Conservation (phyloP, 1,139 yeast genomes). For the Torulaspora globosa region DNA sequence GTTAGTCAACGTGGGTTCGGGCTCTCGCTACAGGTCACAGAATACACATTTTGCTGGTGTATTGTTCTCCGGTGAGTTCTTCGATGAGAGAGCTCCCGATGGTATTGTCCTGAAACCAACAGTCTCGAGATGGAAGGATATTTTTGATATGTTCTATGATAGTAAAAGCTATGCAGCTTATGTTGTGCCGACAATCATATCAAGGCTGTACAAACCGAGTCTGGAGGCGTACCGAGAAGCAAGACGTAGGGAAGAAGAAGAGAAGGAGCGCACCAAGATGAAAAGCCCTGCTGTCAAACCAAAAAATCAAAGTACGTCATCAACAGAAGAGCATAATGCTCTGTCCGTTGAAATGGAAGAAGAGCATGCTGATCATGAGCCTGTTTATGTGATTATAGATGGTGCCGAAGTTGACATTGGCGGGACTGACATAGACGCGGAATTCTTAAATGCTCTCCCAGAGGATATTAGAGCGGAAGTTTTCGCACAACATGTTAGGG, state of each 20-base stretch:
- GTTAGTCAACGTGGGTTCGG: slow-evolving; percentile 26
- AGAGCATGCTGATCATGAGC: slow-evolving; percentile 39
- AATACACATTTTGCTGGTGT: slow-evolving; percentile 32
- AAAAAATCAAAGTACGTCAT: slow-evolving; percentile 1
- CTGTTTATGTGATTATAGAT: slow-evolving; percentile 70
- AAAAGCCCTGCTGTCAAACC: slow-evolving; percentile 29
- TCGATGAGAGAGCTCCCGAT: slow-evolving; percentile 33
- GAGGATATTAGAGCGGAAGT: slow-evolving; percentile 94
- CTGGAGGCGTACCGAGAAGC: slow-evolving; percentile 33
- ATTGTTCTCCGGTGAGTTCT: slow-evolving; percentile 31
- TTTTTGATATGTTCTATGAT: slow-evolving; percentile 48
- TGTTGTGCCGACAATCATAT: slow-evolving; percentile 50
- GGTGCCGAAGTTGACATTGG: slow-evolving; percentile 80
- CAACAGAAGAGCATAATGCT: slow-evolving; percentile 31
- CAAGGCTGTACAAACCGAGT: slow-evolving; percentile 50
- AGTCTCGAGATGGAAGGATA: slow-evolving; percentile 66
- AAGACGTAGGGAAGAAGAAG: slow-evolving; percentile 31
- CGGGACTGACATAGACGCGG: slow-evolving; percentile 90
- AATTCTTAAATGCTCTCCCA: slow-evolving; percentile 83
- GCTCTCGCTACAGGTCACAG: slow-evolving; percentile 27
- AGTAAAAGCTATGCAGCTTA: slow-evolving; percentile 43
- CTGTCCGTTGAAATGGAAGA: slow-evolving; percentile 5
- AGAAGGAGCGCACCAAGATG: slow-evolving; percentile 22
- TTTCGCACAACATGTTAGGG: slow-evolving; percentile 78
- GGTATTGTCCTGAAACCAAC: slow-evolving; percentile 52